These are phyloP conservation scores for Xanthoconium stramineum DNA, from an alignment of 768 basidiomycete species.

Conservation along the genomic window DNA sequence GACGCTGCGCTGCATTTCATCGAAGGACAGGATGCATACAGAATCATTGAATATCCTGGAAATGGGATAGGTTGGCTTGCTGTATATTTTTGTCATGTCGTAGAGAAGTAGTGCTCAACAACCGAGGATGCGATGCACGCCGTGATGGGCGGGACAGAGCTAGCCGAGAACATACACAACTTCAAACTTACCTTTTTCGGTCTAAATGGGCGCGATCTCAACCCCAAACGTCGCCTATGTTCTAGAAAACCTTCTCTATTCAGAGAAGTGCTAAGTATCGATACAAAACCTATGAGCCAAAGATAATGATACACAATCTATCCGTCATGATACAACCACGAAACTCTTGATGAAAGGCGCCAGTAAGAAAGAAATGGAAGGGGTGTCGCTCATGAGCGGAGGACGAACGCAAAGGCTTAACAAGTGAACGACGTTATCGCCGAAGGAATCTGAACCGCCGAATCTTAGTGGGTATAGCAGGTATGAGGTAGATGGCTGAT, in stretches of 20 bases:
- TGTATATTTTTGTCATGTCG: no score
- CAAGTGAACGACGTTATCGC: conserved; percentile 4
- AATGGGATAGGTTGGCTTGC: background rate
- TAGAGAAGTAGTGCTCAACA: no score
- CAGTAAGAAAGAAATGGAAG: background rate
- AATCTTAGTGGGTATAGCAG: no score
- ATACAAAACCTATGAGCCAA: background rate
- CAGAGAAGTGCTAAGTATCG: background rate
- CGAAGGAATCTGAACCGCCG: background rate
- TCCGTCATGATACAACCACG: conserved; percentile 17
- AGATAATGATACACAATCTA: conserved; percentile 28
- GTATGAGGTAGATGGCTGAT: background rate
- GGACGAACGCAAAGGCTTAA: background rate
- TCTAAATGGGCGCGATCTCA: no score
- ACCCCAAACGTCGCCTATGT: background rate
- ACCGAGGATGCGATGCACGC: no score
- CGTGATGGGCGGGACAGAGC: no score
- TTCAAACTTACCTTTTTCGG: background rate
- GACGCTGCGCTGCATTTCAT: no score
- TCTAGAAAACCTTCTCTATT: background rate
- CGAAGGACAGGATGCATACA: no score
- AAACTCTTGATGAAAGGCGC: background rate
- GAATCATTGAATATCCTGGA: no score
- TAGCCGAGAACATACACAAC: no score
- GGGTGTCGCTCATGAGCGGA: conserved; percentile 3